Evolutionary conservation across 2,329 filamentous ascomycete species (phyloP).

Genomic region (Colletotrichum lini): DNA sequence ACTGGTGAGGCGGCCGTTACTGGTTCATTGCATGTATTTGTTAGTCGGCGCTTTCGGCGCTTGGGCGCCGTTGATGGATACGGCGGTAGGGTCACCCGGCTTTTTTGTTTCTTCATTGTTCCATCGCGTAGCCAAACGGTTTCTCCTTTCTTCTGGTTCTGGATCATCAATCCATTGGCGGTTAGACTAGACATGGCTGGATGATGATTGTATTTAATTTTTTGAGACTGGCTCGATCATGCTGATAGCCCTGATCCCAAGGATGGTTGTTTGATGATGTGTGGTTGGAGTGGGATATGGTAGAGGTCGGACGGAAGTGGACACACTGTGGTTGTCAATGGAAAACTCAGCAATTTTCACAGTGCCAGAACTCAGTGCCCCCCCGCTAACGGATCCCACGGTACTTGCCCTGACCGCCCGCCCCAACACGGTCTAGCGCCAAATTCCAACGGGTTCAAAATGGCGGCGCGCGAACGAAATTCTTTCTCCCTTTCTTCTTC

Average conservation of each 20-base stretch:
- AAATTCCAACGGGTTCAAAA: constrained; percentile 12
- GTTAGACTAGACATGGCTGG: constrained; percentile 7
- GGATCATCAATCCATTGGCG: constrained; percentile 1
- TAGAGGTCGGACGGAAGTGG: neutral
- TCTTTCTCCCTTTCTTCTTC: constrained; percentile 54
- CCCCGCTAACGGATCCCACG: neutral
- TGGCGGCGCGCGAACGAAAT: constrained; percentile 44
- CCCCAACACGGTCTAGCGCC: constrained; percentile 45
- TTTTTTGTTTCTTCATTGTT: neutral
- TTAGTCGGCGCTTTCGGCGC: constrained; percentile 18
- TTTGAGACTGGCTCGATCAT: constrained; percentile 18
- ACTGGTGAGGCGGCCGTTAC: constrained; percentile 19
- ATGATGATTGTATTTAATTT: constrained; percentile 2
- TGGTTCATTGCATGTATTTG: neutral
- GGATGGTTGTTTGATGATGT: constrained; percentile 4
- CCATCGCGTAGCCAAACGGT: neutral
- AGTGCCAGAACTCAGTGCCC: neutral
- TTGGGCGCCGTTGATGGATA: constrained; percentile 2
- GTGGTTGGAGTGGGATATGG: constrained; percentile 6
- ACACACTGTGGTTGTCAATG: constrained; percentile 7
- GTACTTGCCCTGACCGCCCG: neutral
- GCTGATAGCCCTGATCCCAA: constrained; percentile 9
- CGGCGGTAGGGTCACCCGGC: neutral
- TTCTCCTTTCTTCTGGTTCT: neutral
- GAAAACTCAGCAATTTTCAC: neutral